Evolutionary conservation across 495 filamentous ascomycete species (phyloP).

Genomic region (Penicillium paxilli): DNA sequence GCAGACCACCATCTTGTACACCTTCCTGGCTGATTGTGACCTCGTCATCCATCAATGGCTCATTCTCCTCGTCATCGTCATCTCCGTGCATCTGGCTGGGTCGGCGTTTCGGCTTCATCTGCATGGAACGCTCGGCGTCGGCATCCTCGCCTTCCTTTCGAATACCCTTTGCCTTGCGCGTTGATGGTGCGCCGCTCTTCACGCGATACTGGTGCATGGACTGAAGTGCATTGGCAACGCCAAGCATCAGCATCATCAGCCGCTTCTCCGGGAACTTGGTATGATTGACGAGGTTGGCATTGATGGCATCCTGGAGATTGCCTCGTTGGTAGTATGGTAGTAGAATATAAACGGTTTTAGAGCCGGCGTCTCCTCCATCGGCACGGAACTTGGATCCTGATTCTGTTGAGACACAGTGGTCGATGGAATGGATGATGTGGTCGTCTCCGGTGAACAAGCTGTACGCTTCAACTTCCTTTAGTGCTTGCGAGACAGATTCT

Average conservation of each 20-base stretch:
- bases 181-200: conserved; percentile 50
- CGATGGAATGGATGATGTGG: conserved; percentile 88
- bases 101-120: conserved; percentile 53
- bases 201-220: conserved; percentile 89
- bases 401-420: conserved; percentile 71
- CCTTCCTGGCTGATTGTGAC: conserved; percentile 71
- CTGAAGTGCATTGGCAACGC: conserved; percentile 83
- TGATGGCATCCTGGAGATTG: conserved; percentile 97
- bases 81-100: conserved; percentile 38
- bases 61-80: conserved; percentile 72
- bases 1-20: conserved; percentile 64
- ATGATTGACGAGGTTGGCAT: conserved; percentile 96
- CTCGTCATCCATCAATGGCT: conserved; percentile 83
- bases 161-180: conserved; percentile 61
- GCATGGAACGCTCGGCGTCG: conserved; percentile 58
- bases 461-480: conserved; percentile 97
- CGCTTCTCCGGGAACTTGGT: conserved; percentile 86
- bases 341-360: conserved; percentile 94
- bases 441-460: conserved; percentile 77
- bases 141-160: conserved; percentile 59
- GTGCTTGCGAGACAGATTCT: conserved; percentile 88
- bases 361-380: conserved; percentile 56
- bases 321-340: conserved; percentile 93
- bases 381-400: conserved; percentile 58
- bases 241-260: conserved; percentile 87